Base-by-base conservation (phyloP, 2,329 filamentous ascomycete species). In the Botrytis sinoallii region DNA sequence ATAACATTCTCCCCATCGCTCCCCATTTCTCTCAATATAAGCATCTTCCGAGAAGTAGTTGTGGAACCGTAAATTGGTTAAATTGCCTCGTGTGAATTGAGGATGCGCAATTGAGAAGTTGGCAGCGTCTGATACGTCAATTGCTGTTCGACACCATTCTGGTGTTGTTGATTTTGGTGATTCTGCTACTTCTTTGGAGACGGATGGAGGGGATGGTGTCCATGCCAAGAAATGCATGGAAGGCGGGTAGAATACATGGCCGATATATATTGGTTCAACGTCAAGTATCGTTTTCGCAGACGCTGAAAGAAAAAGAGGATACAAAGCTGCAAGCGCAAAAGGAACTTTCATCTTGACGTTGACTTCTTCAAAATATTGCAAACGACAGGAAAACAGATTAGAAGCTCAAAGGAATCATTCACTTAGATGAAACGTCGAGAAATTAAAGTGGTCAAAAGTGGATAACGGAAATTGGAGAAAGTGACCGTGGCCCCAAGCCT, bases 211-310 rank as follows among this genome's bases (percentile, higher is more conserved):
- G 4, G 67, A 57, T 20, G 79, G 76, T 1, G 77, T 75, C 76
- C 79, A 80, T 60, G 79, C 79, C 1, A 80, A 61, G 60, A 79
- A 75, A 12, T 74, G 77, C 78, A 80, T 77, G n/a, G 75, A 71
- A 42, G 79, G 79, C 3, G 79, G 77, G 71, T 73, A 77, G 74
- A 80, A 80, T 35, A 78, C 76, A 35, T 80, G 75, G 66, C 78
- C 79, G 10, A 80, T 74, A 70, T 79, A 79, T 59, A 80, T 79
- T 16, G 79, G 78, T 29, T 71, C 46, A 42, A 75, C 71, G 46
- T 77, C 73, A 25, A 76, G 74, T 42, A 69, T n/a, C 1, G 48
- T 69, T 57, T 57, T 57, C 64, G 72, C 61, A 16, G 18, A 69
- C 16, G 38, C 25, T 6, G 38, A 69, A 57, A 57, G 18, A 32